Base-by-base conservation (phyloP, 176 grass and related monocot genomes). In the Avena sativa region DNA sequence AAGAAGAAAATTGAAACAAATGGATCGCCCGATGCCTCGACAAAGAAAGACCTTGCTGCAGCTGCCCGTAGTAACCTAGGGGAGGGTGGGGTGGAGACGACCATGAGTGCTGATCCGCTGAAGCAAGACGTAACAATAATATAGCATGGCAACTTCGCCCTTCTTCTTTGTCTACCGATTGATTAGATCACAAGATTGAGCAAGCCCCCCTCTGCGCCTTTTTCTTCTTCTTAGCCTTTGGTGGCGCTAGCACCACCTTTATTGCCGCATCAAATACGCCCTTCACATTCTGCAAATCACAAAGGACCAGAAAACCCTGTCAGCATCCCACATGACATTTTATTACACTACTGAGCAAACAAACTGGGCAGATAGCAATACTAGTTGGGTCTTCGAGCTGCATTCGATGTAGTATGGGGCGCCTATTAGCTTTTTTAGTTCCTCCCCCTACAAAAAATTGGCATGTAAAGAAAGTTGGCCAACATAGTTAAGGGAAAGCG, bases 371-470 rank as follows among this genome's bases (percentile, higher is more conserved):
- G 75, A 76, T 70, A 36, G 61, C 75, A 82, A 65, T 95, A 95
- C 93, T 91, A 92, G 89, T 83, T 95, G 93, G 59, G 93, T 95
- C 89, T 95, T 95, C 32, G 93, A 95, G 85, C 93, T 95, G 91
- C 93, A 95, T 86, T 95, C 93, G 19, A 95, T 91, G 84, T 95
- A 95, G 78, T 92, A 92, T 75, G 91, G 91, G 60, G 93, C 88
- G 78, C 84, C 84, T 87, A 95, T 95, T 87, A 87, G 80, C 86
- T 91, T 95, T 88, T 73, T 84, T 88, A 93, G 89, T 61, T 95
- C 93, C 74, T 95, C 93, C 30, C 91, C 91, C 93, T 95, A 79
- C 20, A 83, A 62, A 51, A 55, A 48, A 43, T 52, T 13, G n/a
- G 19, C 57, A 57, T 80, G 43, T 7, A n/a, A 65, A 77, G 48